Evolutionary conservation across 495 filamentous ascomycete species (phyloP), one percentile per base, ranked within the genome.

Genomic region (Penicillium paradoxum): DNA sequence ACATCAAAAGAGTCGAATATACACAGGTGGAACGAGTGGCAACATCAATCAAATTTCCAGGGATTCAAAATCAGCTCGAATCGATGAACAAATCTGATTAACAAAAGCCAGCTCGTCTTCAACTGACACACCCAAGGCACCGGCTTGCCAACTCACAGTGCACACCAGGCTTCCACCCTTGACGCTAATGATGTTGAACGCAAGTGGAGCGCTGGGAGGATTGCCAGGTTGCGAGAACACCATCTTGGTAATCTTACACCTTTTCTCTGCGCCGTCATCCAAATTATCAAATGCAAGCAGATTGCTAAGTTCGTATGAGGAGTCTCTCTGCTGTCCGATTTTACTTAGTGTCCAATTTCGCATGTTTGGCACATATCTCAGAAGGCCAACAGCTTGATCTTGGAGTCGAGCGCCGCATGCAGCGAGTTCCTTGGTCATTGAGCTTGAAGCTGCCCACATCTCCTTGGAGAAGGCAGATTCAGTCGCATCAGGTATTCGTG

Each of bases 251-350:
- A 62, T 60, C 25, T 49, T 57, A 34, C 46, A 66, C 29, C 49
- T 40, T 14, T 38, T 40, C 25, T 18, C 27, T 15, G 24, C 33
- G 48, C 29, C 38, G 15, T 18, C 44, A 49, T 49, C 24, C 27
- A 43, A 36, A 17, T 43, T 47, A 54, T 61, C 50, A 47, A 64
- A 65, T 17, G 48, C 59, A 56, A 60, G 56, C 33, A 63, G 43
- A 41, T 67, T 67, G 56, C 64, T 67, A 14, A 67, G 21, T 36
- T 64, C 58, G 17, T 62, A 67, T 19, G 64, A 67, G 6, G 45
- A 57, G 51, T 67, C 64, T 22, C 64, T 41, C 41, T 34, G 29
- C 22, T 48, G 43, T 2, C 64, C 64, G 14, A 67, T 19, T 30
- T 67, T 67, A 1, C 49, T 38, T 29, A 51, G 25, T 4, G 55